Evolutionary conservation across 1,284 basidiomycete genomes (phyloP), one percentile per base, ranked within the genome.

Genomic region (Leccinum variabile): DNA sequence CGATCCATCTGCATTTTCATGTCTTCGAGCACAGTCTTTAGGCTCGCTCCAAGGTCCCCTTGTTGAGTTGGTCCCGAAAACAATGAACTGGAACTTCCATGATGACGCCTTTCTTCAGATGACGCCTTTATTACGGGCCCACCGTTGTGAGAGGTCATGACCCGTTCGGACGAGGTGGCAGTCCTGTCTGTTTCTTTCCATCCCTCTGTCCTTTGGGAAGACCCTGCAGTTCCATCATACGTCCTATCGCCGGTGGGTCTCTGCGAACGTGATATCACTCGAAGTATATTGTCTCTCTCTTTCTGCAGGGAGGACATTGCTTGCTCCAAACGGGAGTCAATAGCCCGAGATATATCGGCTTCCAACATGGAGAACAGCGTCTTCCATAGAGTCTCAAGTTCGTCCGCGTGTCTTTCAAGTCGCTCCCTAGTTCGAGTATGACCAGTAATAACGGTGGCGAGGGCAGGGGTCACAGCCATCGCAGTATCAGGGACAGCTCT

Each of bases 361-460:
- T 77, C 70, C 62, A 84, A 75, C 11, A 72, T 62, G 49, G 79
- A 74, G 59, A 84, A 80, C 18, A 79, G 70, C 41, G 79, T 73
- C 61, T 76, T 75, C 83, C 83, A 84, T 37, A 82, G 66, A 35
- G 69, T 66, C 56, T 76, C 77, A 14, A 84, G 76, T 11, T 76
- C 76, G 54, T 71, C 69, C 44, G 77, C 71, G 55, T 75, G 78
- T 52, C 70, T 70, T 56, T 82, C 78, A 35, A 79, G 70, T 28
- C 75, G 77, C 54, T 78, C 75, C 63, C 80, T 80, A 61, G 75
- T 77, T 60, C 80, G 75, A 52, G 75, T 75, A 63, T 83, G 81
- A 50, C 73, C 76, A 46, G 76, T 69, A 62, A 80, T 73, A 30
- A 82, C 76, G 41, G 78, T 77, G 28, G 81, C 78, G 16, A 85